Evolutionary conservation across 768 basidiomycete genomes (phyloP), one percentile per base, ranked within the genome.

Genomic region (button mushroom (Agaricus bisporus)): DNA sequence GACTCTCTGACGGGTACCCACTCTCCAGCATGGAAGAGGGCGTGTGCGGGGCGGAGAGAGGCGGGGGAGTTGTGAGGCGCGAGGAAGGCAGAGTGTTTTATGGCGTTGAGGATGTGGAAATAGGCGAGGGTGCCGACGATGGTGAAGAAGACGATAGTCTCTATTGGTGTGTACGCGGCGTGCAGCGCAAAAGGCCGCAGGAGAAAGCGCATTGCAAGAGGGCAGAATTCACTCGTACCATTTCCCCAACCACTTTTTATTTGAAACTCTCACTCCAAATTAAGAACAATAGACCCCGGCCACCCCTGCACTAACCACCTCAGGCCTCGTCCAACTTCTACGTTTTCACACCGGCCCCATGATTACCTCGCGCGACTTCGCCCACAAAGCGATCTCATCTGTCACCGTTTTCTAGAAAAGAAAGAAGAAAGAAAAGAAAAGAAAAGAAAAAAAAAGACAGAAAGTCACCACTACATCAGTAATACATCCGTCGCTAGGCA

Each of bases 71-170:
- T 58, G 3, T 75, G 63, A 0, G 86, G 74, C 1, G 82, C 82
- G 51, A 93, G 79, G 69, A 93, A 86, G 20, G 88, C 78, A 0
- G 88, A 91, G 62, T 93, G 85, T 62, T 95, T 94, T 64, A 98
- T 88, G 49, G 89, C 88, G 52, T 82, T 82, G 56, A 99, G 80
- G 60, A 97, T 78, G 63, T 95, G 93, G 68, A 98, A 97, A 69
- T 98, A 98, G 44, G 91, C 88, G 48, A 98, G 80, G 0, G 97
- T 98, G 18, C 89, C 88, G 56, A 95, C 67, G 63, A 94, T 82
- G 67, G 85, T 91, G 74, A 91, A 88, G 66, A 84, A 82, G 53
- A 97, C 93, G 58, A 97, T 92, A 7, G 88, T 88, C 64, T 98
- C 95, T 58, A 91, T 89, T 46, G 89, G 89, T 4, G 76, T 83